Conservation (phyloP, 2,329 filamentous ascomycete species). For the Sphaceloma murrayae region DNA sequence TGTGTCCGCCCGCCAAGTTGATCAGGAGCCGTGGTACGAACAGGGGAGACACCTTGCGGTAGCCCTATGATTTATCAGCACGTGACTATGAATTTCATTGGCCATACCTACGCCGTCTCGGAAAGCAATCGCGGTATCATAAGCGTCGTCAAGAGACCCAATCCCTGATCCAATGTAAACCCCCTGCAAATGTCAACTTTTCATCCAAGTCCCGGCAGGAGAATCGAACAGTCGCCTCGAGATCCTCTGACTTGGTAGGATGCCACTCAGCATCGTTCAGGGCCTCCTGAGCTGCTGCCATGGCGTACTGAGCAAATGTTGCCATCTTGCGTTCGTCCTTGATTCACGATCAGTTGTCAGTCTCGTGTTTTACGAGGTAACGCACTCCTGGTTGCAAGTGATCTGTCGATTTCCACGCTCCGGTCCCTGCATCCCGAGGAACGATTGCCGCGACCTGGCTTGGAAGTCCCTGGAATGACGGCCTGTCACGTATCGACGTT, state of each 20-base stretch:
- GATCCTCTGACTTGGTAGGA: slow-evolving; percentile 49
- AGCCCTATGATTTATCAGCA: slow-evolving; percentile 51
- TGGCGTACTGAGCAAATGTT: slow-evolving; percentile 82
- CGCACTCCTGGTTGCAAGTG: slow-evolving; percentile 34
- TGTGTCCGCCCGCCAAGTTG: slow-evolving; percentile 88
- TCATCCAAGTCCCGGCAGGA: not conserved
- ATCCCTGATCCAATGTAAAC: slow-evolving; percentile 94
- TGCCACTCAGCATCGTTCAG: slow-evolving; percentile 73
- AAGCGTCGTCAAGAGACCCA: slow-evolving; percentile 85
- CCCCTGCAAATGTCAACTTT: slow-evolving; percentile 43
- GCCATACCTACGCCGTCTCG: slow-evolving; percentile 55
- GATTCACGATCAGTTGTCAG: too few relatives aligned
- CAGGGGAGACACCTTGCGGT: slow-evolving; percentile 82
- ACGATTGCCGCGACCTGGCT: slow-evolving; percentile 80
- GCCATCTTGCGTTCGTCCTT: slow-evolving; percentile 74
- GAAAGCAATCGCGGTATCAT: slow-evolving; percentile 69
- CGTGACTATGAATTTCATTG: not conserved
- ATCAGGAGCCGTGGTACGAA: slow-evolving; percentile 91
- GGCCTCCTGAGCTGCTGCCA: slow-evolving; percentile 79
- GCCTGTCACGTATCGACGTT: slow-evolving; percentile 56
- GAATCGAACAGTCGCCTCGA: slow-evolving; percentile 55
- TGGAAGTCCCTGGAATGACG: slow-evolving; percentile 62
- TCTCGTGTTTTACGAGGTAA: too few relatives aligned
- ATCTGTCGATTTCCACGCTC: slow-evolving; percentile 40
- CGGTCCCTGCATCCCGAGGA: slow-evolving; percentile 45